These are phyloP conservation scores for Chloropicon primus DNA, from an alignment of 139 green algal species.

Conservation along the genomic window DNA sequence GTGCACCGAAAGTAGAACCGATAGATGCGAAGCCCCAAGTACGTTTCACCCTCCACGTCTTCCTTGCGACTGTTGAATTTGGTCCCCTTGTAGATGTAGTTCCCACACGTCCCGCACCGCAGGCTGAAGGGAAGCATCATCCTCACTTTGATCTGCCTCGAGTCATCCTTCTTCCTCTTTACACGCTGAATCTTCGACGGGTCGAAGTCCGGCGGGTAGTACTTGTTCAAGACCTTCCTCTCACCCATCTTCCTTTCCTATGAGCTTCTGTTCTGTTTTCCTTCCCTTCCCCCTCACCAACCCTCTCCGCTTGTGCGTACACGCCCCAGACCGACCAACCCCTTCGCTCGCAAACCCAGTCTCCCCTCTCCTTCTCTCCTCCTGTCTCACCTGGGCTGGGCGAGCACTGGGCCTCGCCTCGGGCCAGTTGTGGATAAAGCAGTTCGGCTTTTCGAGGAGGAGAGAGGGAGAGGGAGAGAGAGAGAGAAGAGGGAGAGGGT, in stretches of 20 bases:
- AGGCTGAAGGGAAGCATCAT: constrained; percentile 98
- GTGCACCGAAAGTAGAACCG: constrained; percentile 94
- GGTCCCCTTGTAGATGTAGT: constrained; percentile 97
- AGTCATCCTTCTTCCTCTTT: constrained; percentile 42
- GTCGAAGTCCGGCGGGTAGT: constrained; percentile 42
- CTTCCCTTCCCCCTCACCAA: not conserved
- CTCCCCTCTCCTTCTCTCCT: no score
- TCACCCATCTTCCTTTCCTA: constrained; percentile 57
- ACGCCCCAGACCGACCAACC: no score
- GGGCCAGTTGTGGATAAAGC: no score
- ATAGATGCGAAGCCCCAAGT: constrained; percentile 60
- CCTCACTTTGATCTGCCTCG: constrained; percentile 61
- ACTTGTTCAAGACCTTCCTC: constrained; percentile 66
- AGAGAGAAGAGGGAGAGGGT: not conserved
- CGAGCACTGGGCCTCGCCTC: no score
- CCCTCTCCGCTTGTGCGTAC: no score
- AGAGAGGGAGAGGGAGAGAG: not conserved
- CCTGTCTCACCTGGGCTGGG: no score
- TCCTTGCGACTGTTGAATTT: constrained; percentile 98
- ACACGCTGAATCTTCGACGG: constrained; percentile 55
- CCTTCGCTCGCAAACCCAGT: no score
- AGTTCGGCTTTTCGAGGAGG: no score
- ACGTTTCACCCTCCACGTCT: constrained; percentile 76
- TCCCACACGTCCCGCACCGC: constrained; percentile 86
- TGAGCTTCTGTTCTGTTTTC: no score